Conservation (phyloP, 2,329 filamentous ascomycete species). For the Claviceps digitariae region DNA sequence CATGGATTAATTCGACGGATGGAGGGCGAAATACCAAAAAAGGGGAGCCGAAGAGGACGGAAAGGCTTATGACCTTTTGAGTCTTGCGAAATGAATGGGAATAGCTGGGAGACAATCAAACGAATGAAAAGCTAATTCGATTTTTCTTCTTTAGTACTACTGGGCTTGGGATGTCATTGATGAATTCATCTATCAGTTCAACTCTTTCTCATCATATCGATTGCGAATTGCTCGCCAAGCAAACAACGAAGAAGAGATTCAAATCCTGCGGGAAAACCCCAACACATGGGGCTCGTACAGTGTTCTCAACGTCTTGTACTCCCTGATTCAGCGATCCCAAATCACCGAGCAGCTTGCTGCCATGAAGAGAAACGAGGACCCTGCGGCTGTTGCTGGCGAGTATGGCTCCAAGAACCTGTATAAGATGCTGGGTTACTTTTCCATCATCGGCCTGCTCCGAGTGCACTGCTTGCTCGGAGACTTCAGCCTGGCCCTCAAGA, state of each 20-base stretch:
- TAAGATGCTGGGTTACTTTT: conserved; percentile 98
- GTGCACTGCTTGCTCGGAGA: conserved; percentile 95
- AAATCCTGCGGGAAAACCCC: conserved; percentile 85
- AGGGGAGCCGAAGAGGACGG: no score
- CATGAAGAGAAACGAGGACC: conserved; percentile 88
- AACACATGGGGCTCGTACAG: conserved; percentile 99
- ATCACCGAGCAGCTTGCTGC: conserved; percentile 95
- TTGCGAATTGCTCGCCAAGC: conserved; percentile 74
- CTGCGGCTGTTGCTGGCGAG: conserved; percentile 76
- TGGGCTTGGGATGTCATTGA: conserved; percentile 99
- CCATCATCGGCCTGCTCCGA: conserved; percentile 90
- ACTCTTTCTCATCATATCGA: conserved; percentile 96
- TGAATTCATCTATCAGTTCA: conserved; percentile 99
- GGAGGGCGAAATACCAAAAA: neutral
- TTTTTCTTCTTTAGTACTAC: conserved; percentile 59
- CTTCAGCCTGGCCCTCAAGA: conserved; percentile 97
- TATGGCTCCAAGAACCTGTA: conserved; percentile 92
- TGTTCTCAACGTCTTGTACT: conserved; percentile 97
- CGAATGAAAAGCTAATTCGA: neutral
- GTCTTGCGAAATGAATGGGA: neutral
- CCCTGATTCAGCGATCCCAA: conserved; percentile 93
- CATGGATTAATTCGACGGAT: neutral
- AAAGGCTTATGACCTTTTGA: no score
- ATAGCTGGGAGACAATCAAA: neutral
- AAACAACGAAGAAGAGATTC: conserved; percentile 82